Conservation (phyloP, 176 grass and related monocot species). For the Avena eriantha region DNA sequence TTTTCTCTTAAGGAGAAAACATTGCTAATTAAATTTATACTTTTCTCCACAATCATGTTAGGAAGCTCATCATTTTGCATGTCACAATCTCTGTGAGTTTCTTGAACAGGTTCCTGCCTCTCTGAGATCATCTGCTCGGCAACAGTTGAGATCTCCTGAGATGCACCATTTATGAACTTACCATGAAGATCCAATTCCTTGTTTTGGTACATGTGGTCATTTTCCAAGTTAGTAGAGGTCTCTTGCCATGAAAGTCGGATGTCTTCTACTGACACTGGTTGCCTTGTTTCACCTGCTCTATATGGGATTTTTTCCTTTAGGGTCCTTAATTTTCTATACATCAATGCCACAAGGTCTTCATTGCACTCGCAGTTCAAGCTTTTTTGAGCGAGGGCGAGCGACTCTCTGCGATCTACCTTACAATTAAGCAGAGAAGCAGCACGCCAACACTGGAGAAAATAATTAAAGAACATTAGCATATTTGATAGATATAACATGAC, state of each 20-base stretch:
- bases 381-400: slow-evolving; percentile 61
- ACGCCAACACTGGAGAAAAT: slow-evolving; percentile 74
- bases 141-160: slow-evolving; percentile 32
- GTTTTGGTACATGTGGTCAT: slow-evolving; percentile 8
- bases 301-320: slow-evolving; percentile 53
- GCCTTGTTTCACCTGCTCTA: slow-evolving; percentile 38
- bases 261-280: slow-evolving; percentile 3
- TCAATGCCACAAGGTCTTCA: slow-evolving; percentile 42
- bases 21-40: slow-evolving; percentile 46
- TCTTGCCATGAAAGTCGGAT: slow-evolving; percentile 8
- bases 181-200: slow-evolving; percentile 20
- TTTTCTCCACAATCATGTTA: neutral
- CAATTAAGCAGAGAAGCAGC: slow-evolving; percentile 70
- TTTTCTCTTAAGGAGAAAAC: slow-evolving; percentile 51
- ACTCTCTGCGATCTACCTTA: slow-evolving; percentile 62
- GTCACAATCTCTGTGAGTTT: slow-evolving; percentile 27
- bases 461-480: slow-evolving; percentile 30
- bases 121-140: slow-evolving; percentile 40
- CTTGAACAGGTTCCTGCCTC: slow-evolving; percentile 34
- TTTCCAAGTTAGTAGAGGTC: slow-evolving; percentile 31
- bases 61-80: slow-evolving; percentile 26
- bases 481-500: neutral
- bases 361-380: slow-evolving; percentile 63
- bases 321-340: slow-evolving; percentile 59
- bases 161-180: slow-evolving; percentile 34